Evolutionary conservation across 208 protist genomes (phyloP).

Genomic region (Crithidia fasciculata): DNA sequence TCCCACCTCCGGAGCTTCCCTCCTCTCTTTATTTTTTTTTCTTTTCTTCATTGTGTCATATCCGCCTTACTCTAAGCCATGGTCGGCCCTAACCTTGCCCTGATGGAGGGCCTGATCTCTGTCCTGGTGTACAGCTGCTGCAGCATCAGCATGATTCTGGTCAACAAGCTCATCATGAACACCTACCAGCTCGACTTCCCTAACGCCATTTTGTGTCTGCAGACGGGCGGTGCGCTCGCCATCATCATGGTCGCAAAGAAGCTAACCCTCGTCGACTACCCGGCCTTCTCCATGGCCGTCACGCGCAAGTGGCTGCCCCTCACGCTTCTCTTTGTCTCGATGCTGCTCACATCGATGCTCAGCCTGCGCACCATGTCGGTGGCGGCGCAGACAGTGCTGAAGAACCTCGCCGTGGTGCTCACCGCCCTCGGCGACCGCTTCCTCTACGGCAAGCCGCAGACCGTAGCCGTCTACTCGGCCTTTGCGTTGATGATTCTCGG

Average conservation of each 20-base stretch:
- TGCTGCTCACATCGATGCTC: slow-evolving; percentile 88
- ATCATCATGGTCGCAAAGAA: slow-evolving; percentile 62
- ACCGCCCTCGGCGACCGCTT: slow-evolving; percentile 82
- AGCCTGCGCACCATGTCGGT: slow-evolving; percentile 86
- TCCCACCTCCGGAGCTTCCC: neutral
- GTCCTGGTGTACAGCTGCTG: slow-evolving; percentile 70
- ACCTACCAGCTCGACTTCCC: slow-evolving; percentile 72
- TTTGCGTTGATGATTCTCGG: slow-evolving; percentile 72
- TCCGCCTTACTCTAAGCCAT: neutral
- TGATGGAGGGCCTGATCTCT: slow-evolving; percentile 36
- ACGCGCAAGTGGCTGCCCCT: slow-evolving; percentile 72
- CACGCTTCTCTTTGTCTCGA: slow-evolving; percentile 79
- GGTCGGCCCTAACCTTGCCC: neutral
- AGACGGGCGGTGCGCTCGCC: slow-evolving; percentile 68
- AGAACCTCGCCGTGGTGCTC: slow-evolving; percentile 81
- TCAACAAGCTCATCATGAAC: slow-evolving; percentile 88
- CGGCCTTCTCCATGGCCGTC: slow-evolving; percentile 56
- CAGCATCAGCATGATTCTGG: slow-evolving; percentile 86
- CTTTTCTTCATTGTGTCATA: neutral
- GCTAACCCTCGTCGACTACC: slow-evolving; percentile 53
- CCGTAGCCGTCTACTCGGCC: slow-evolving; percentile 45
- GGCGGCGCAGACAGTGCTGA: slow-evolving; percentile 84
- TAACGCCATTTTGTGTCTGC: slow-evolving; percentile 71
- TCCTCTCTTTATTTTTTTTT: slow-evolving; percentile 1
- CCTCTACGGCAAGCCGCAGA: slow-evolving; percentile 69